Conservation (phyloP, 2,329 filamentous ascomycete species). For the Verticillium alfalfae region DNA sequence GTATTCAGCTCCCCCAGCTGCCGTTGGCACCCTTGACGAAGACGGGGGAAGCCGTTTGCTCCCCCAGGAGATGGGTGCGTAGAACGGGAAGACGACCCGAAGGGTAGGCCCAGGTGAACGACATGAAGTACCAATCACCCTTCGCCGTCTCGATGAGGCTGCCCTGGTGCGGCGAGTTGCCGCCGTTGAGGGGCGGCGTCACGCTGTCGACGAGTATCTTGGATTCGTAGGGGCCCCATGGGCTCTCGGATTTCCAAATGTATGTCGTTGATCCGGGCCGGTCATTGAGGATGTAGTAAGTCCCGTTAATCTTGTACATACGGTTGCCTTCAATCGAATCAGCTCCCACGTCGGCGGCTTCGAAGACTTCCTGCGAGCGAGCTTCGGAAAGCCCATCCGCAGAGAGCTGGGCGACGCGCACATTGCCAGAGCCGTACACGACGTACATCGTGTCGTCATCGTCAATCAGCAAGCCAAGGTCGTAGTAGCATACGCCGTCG, state of each 20-base stretch:
- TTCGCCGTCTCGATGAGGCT: constrained; percentile 45
- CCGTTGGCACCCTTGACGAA: constrained; percentile 33
- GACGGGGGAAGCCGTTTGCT: constrained; percentile 45
- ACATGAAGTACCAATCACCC: constrained; percentile 54
- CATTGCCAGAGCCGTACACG: constrained; percentile 42
- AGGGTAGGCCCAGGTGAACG: constrained; percentile 51
- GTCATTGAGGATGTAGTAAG: constrained; percentile 50
- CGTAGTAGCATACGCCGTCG: constrained; percentile 46
- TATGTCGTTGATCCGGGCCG: constrained; percentile 37
- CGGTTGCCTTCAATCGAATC: constrained; percentile 42
- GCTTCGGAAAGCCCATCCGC: constrained; percentile 39
- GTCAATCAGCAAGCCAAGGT: constrained; percentile 52
- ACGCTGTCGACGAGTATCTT: constrained; percentile 37
- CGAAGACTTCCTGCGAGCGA: constrained; percentile 37
- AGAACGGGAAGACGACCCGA: constrained; percentile 51
- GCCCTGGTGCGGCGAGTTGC: constrained; percentile 48
- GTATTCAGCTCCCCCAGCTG: constrained; percentile 43
- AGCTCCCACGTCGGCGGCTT: constrained; percentile 24
- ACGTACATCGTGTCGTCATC: constrained; percentile 56
- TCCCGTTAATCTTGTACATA: constrained; percentile 52
- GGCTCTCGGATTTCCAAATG: constrained; percentile 42
- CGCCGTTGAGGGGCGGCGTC: constrained; percentile 33
- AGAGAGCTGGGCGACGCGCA: constrained; percentile 45
- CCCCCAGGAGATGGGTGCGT: constrained; percentile 48
- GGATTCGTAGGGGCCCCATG: constrained; percentile 47